These are phyloP conservation scores for Helminthosporium solani DNA, from an alignment of 2,329 filamentous ascomycete genomes.

Conservation along the genomic window DNA sequence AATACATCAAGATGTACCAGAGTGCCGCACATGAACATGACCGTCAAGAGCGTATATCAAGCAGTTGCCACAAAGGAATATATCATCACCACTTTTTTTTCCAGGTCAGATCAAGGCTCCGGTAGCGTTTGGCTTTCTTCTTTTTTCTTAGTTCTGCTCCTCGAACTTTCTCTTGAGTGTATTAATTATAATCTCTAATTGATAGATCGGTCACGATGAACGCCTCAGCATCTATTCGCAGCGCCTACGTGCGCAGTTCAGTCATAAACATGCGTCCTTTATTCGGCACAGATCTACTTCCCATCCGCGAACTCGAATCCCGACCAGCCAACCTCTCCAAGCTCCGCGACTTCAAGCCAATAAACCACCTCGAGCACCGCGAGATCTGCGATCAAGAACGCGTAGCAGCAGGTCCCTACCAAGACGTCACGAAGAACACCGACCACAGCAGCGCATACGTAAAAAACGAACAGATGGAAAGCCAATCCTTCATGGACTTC, in stretches of 20 bases:
- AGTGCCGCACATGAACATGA: background rate
- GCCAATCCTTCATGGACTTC: conserved; percentile 16
- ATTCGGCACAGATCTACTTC: background rate
- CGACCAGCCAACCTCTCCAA: conserved; percentile 21
- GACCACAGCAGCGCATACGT: background rate
- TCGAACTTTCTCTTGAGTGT: background rate
- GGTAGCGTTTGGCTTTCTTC: background rate
- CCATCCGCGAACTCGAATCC: conserved; percentile 13
- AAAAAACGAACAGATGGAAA: conserved; percentile 2
- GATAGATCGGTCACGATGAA: conserved; percentile 23
- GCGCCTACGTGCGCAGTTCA: conserved; percentile 27
- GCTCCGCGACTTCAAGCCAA: conserved; percentile 17
- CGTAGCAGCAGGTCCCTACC: background rate
- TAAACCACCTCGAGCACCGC: conserved; percentile 24
- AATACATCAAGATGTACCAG: conserved; percentile 1
- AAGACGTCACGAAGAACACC: conserved; percentile 6
- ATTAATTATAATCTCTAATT: conserved; percentile 10
- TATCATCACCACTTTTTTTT: no score
- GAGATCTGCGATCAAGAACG: conserved; percentile 23
- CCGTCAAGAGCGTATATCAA: background rate
- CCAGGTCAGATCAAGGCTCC: background rate
- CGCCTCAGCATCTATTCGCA: conserved; percentile 31
- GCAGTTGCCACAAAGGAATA: no score
- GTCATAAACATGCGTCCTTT: conserved; percentile 18
- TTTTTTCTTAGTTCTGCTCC: conserved; percentile 1